Evolutionary conservation across 192 early-diverging fungal species (phyloP).

Genomic region (Entophlyctis luteolus): DNA sequence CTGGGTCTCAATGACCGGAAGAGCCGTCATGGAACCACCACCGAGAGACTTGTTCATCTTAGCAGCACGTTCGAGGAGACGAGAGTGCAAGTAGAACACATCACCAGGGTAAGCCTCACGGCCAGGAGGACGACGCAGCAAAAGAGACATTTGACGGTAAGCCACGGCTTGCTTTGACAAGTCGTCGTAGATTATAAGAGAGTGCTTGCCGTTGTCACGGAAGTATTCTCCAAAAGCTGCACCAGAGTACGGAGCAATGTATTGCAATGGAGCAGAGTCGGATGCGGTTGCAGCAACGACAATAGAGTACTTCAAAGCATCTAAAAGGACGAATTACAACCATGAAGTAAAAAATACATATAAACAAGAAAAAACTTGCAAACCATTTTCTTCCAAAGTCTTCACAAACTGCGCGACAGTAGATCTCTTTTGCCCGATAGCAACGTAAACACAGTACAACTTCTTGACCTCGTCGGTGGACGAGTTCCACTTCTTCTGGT

Average conservation of each 20-base stretch:
- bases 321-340: too few species aligned
- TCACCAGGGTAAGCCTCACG: slow-evolving; percentile 99
- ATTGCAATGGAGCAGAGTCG: slow-evolving; percentile 97
- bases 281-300: slow-evolving; percentile 98
- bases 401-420: slow-evolving; percentile 98
- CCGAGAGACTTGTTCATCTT: slow-evolving; percentile 98
- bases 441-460: slow-evolving; percentile 99
- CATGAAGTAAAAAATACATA: not conserved
- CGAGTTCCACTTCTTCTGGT: slow-evolving; percentile 99
- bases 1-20: slow-evolving; percentile 99
- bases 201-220: slow-evolving; percentile 98
- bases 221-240: slow-evolving; percentile 98
- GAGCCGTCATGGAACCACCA: slow-evolving; percentile 94
- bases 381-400: slow-evolving; percentile 94
- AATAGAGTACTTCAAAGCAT: slow-evolving; percentile 97
- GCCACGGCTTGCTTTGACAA: slow-evolving; percentile 99
- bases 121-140: slow-evolving; percentile 98
- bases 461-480: slow-evolving; percentile 94
- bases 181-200: slow-evolving; percentile 99
- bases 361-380: too few species aligned
- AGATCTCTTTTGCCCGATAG: slow-evolving; percentile 98
- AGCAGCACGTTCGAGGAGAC: slow-evolving; percentile 97
- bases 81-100: slow-evolving; percentile 99
- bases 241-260: slow-evolving; percentile 97
- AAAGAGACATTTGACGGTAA: slow-evolving; percentile 99